Evolutionary conservation across 345 rosid species (phyloP).

Genomic region (Diplotaxis tenuifolia): DNA sequence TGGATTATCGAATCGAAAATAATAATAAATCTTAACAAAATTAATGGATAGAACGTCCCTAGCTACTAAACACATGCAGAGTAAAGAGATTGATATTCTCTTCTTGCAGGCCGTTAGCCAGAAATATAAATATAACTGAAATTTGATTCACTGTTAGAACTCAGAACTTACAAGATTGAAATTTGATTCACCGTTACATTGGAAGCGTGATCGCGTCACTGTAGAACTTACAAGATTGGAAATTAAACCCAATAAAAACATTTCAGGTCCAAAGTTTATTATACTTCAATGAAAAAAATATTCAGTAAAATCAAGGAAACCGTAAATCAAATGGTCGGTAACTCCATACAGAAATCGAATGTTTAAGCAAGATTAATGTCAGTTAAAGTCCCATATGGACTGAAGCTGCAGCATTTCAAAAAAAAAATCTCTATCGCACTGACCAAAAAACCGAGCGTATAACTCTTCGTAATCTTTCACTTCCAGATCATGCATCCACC

Average conservation of each 20-base stretch:
- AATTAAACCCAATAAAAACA: slow-evolving; percentile 3
- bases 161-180: no score
- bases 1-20: no score
- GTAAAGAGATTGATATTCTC: no score
- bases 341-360: background rate
- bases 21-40: no score
- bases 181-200: no score
- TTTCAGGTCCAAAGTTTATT: slow-evolving; percentile 1
- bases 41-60: no score
- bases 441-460: slow-evolving; percentile 27
- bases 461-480: slow-evolving; percentile 34
- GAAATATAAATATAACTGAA: no score
- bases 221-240: no score
- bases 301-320: background rate
- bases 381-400: slow-evolving; percentile 18
- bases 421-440: background rate
- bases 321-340: background rate
- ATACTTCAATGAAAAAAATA: background rate
- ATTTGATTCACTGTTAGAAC: no score
- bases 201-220: no score
- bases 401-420: slow-evolving; percentile 32
- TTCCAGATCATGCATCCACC: slow-evolving; percentile 42
- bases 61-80: no score
- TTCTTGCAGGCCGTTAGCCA: no score
- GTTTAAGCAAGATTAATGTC: background rate